These are phyloP conservation scores for Casuarina glauca DNA, from an alignment of 306 rosid genomes.

Conservation along the genomic window DNA sequence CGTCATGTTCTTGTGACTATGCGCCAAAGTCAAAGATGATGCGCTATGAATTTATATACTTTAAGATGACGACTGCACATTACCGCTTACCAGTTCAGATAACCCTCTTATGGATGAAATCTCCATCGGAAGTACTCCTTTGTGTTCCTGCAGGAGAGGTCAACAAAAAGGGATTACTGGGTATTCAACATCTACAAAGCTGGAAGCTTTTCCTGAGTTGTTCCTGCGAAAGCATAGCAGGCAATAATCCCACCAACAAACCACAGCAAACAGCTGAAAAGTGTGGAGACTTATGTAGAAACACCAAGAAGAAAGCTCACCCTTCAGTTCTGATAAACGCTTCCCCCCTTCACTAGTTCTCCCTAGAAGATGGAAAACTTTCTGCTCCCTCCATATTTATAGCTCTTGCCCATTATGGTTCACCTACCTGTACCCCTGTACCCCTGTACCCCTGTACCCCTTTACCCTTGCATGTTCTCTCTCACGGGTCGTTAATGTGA, in stretches of 20 bases:
- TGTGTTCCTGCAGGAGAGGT: conserved; percentile 28
- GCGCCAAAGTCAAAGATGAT: background rate
- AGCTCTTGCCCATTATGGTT: conserved; percentile 29
- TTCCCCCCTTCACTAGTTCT: conserved; percentile 13
- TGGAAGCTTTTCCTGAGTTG: background rate
- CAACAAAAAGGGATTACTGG: conserved; percentile 22
- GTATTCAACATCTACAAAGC: conserved; percentile 6
- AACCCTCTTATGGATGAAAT: conserved; percentile 51
- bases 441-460: conserved; percentile 5
- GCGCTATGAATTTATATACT: background rate
- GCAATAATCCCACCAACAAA: background rate
- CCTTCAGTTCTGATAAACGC: conserved; percentile 23
- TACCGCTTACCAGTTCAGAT: conserved; percentile 61
- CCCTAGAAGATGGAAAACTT: conserved; percentile 13
- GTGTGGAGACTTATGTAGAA: background rate
- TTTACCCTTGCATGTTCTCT: conserved; percentile 33
- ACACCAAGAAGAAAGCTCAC: conserved; percentile 36
- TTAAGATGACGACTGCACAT: background rate
- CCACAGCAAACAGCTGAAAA: background rate
- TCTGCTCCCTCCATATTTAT: conserved; percentile 33
- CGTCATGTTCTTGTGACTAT: background rate
- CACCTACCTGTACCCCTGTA: conserved; percentile 16
- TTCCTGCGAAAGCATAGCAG: background rate
- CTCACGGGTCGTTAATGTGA: conserved; percentile 52
- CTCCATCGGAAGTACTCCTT: conserved; percentile 50